Conservation (phyloP, 2,329 filamentous ascomycete species). For the Bipolaris cookei region DNA sequence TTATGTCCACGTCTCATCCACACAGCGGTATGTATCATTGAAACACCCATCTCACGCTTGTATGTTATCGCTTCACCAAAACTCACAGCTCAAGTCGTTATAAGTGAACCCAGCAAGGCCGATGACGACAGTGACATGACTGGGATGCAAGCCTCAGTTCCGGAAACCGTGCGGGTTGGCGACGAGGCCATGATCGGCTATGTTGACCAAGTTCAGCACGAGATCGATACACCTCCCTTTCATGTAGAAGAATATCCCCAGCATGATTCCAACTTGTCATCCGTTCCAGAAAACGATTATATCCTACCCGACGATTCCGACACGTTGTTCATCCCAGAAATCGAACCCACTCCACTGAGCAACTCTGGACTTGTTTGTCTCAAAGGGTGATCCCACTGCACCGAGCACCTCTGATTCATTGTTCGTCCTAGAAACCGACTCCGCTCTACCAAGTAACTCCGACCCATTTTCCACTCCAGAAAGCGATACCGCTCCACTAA, state of each 20-base stretch:
- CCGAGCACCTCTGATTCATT: too few species aligned
- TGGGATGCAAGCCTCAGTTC: slow-evolving; percentile 2
- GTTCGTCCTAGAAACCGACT: too few species aligned
- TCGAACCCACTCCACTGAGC: background rate
- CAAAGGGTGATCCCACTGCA: too few species aligned
- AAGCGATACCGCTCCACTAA: too few species aligned
- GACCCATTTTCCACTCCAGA: too few species aligned
- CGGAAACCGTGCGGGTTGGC: background rate
- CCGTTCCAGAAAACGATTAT: background rate
- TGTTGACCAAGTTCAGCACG: background rate
- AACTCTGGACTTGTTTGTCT: too few species aligned
- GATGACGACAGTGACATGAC: slow-evolving; percentile 4
- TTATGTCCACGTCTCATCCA: background rate
- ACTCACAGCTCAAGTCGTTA: background rate
- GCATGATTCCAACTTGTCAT: too few species aligned
- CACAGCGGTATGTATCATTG: background rate
- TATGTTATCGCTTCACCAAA: background rate
- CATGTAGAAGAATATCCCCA: background rate
- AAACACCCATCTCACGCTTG: background rate
- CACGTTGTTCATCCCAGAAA: slow-evolving; percentile 26
- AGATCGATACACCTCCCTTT: background rate
- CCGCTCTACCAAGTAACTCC: background rate
- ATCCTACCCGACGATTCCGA: slow-evolving; percentile 6
- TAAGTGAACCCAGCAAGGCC: slow-evolving; percentile 1
- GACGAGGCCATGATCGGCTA: background rate